Evolutionary conservation across 345 rosid species (phyloP).

Genomic region (Corchorus olitorius): DNA sequence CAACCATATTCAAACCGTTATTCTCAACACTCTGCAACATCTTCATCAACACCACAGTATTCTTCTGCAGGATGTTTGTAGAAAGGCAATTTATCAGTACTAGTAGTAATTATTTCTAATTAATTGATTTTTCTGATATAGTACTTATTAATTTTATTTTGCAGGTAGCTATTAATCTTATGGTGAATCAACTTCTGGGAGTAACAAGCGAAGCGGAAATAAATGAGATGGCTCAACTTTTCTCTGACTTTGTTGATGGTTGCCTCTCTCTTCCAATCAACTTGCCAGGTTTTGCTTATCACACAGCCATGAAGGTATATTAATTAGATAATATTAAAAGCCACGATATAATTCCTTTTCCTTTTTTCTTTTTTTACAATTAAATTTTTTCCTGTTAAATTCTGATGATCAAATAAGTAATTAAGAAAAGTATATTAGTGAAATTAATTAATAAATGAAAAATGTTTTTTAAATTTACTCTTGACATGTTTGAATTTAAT

Average conservation of each 20-base stretch:
- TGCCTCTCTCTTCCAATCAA: conserved; percentile 82
- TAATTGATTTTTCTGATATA: neutral
- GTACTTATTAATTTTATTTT: neutral
- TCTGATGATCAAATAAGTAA: too few species aligned
- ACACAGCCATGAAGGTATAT: conserved; percentile 72
- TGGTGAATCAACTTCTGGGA: conserved; percentile 82
- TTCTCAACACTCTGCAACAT: conserved; percentile 46
- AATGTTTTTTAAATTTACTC: too few species aligned
- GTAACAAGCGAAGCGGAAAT: conserved; percentile 63
- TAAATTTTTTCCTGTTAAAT: too few species aligned
- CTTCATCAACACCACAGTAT: conserved; percentile 53
- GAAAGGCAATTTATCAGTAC: conserved; percentile 52
- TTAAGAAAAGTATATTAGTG: too few species aligned
- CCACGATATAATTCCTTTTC: too few species aligned
- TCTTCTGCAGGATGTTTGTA: conserved; percentile 76
- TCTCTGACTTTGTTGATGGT: conserved; percentile 87
- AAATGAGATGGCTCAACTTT: conserved; percentile 68
- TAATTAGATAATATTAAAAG: too few species aligned
- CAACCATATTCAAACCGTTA: conserved; percentile 57
- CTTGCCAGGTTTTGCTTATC: conserved; percentile 75
- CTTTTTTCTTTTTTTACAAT: too few species aligned
- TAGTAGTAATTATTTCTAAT: too few species aligned
- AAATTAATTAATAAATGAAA: too few species aligned
- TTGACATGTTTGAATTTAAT: too few species aligned
- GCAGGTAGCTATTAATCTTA: conserved; percentile 80